Base-by-base conservation (phyloP, 2,329 filamentous ascomycete genomes). In the Xylariaceae sp. region DNA sequence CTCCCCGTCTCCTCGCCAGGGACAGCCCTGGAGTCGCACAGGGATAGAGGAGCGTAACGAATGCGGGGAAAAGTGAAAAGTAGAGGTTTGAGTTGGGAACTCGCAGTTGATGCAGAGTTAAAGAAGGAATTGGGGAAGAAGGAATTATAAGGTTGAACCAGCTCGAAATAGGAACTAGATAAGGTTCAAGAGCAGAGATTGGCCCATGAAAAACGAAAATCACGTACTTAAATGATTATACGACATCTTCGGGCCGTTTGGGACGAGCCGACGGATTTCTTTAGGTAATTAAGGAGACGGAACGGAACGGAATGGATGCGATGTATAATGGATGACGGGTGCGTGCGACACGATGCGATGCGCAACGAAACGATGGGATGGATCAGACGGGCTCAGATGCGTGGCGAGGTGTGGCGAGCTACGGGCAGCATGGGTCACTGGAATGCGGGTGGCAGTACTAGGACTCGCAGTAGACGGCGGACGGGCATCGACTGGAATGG, bases 181-280 rank as follows among this genome's bases (percentile, higher is more conserved):
- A 56, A 60, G 60, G 54, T 65, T 60, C 62, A 62, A 60, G 58
- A 55, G 60, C 59, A 60, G 62, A 42, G 42, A 64, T 59, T 48
- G 34, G 50, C 5, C 3, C 23, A 5, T 30, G 23, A 30, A 30
- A 5, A 30, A 30, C 47, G 62, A 55, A 60, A 54, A 64, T 62
- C 67, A 65, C 45, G 57, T 81, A 84, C 87, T 85, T 80, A 90
- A 75, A 68, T 86, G 85, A 78, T 89, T 88, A 78, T 90, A 90
- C 72, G 85, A 83, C 86, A 89, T 89, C 76, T 73, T 76, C 60
- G 57, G 30, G 55, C 18, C 57, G 50, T 45, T 63, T 56, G 49
- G 62, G 39, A 48, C 30, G 57, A 59, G 50, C 35, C 30, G 51
- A 51, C n/a, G 52, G 47, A 51, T 17, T n/a, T 4, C 17, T 4